These are phyloP conservation scores for Candida caryicola DNA, from an alignment of 805 yeast genomes.

Conservation along the genomic window DNA sequence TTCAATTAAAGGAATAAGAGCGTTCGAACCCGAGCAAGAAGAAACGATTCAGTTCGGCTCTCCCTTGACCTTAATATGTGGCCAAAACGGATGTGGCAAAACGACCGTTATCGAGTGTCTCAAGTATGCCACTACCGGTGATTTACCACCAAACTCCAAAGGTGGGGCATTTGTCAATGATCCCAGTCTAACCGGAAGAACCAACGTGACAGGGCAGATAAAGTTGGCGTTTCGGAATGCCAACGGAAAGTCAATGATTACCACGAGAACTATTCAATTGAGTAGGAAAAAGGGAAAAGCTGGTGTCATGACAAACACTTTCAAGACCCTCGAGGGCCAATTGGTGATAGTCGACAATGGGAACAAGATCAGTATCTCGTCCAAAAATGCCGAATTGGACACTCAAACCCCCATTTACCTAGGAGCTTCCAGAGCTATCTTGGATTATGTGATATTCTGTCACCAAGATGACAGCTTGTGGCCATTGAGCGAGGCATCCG, in stretches of 20 bases:
- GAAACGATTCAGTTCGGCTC: slow-evolving; percentile 87
- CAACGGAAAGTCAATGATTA: slow-evolving; percentile 74
- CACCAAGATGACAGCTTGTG: slow-evolving; percentile 96
- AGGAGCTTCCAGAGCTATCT: slow-evolving; percentile 84
- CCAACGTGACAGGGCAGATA: slow-evolving; percentile 83
- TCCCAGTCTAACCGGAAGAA: slow-evolving; percentile 74
- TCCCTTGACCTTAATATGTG: slow-evolving; percentile 91
- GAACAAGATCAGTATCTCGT: slow-evolving; percentile 69
- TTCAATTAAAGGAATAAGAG: slow-evolving; percentile 78
- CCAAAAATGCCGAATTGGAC: slow-evolving; percentile 79
- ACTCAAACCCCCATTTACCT: slow-evolving; percentile 73
- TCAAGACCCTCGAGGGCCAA: slow-evolving; percentile 91
- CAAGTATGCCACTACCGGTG: slow-evolving; percentile 92
- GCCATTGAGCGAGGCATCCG: slow-evolving; percentile 93
- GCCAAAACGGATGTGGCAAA: slow-evolving; percentile 95
- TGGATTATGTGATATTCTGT: slow-evolving; percentile 92
- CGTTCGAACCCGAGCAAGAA: slow-evolving; percentile 80
- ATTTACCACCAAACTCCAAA: slow-evolving; percentile 89
- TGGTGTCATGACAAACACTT: slow-evolving; percentile 45
- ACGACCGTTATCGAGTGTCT: slow-evolving; percentile 94
- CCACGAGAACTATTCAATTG: slow-evolving; percentile 81
- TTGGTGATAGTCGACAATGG: slow-evolving; percentile 63
- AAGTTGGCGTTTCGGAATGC: slow-evolving; percentile 79
- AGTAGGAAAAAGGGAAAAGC: slow-evolving; percentile 48
- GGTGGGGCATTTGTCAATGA: slow-evolving; percentile 97